Evolutionary conservation across 495 filamentous ascomycete species (phyloP), one percentile per base, ranked within the genome.

Genomic region (Aspergillus bridgeri): DNA sequence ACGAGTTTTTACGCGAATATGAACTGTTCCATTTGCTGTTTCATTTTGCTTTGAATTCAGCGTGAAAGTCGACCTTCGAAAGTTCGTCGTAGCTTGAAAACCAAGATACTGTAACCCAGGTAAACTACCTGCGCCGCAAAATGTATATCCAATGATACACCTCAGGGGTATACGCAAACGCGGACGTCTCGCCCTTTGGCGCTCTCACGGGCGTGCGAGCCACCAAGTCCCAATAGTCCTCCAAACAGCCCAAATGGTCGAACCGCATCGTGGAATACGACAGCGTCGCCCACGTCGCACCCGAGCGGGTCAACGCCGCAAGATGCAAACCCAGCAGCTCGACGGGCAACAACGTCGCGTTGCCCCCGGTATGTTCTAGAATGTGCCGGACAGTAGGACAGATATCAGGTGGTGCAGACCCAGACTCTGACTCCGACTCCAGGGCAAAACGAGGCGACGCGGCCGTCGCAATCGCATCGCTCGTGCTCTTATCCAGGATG

Each of bases 101-200:
- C n/a, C n/a, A n/a, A n/a, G n/a, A n/a, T 50, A 50, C 17, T 15
- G 19, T 8, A n/a, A 20, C 45, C 21, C 20, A 18, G 4, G 27
- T 11, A 27, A 9, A 15, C 65, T 56, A 75, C 51, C 66, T 70
- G 5, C 75, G 69, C 24, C 66, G 64, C 25, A 78, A 48, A 3
- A 69, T 63, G 61, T 78, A 78, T 17, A 78, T 19, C 75, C 75
- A 78, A 57, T 78, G 75, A 47, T 69, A 78, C 2, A 75, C 66
- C 3, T 72, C 68, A 0, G 75, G 73, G 1, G 70, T 65, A 60
- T 71, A 47, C 2, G 69, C 68, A 17, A 66, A 61, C 0, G 73
- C 63, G 23, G 68, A 68, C 3, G 65, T 65, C 46, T 61, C 58
- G 2, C 75, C 75, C 18, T 71, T 8, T 5, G 75, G 73, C n/a